These are phyloP conservation scores for Iris macrosiphon DNA, from an alignment of 106 monocot species.

Conservation along the genomic window DNA sequence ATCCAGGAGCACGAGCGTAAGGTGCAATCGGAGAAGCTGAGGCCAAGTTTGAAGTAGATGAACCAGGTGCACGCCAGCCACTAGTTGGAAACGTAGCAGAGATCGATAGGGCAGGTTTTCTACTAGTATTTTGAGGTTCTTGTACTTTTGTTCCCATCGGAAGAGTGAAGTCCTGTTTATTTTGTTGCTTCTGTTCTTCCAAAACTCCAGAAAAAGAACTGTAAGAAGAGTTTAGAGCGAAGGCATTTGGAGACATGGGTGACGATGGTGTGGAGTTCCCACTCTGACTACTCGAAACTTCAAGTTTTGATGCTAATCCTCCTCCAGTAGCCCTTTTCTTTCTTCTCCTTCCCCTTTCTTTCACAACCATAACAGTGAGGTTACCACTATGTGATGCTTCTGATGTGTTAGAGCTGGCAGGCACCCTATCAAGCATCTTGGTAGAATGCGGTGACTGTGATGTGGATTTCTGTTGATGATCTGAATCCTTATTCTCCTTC, in stretches of 20 bases:
- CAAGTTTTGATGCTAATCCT: conserved; percentile 40
- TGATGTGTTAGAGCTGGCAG: background rate
- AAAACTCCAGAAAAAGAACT: conserved; percentile 11
- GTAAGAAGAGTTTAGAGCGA: conserved; percentile 27
- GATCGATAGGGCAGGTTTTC: conserved; percentile 16
- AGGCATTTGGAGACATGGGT: conserved; percentile 49
- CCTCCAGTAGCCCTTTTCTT: conserved; percentile 36
- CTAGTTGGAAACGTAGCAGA: conserved; percentile 31
- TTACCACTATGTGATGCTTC: conserved; percentile 30
- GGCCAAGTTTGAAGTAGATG: conserved; percentile 14
- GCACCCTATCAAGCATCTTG: conserved; percentile 6
- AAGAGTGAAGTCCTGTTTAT: conserved; percentile 6
- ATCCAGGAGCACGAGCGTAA: conserved; percentile 72
- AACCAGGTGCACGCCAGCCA: conserved; percentile 12
- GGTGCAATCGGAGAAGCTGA: conserved; percentile 56
- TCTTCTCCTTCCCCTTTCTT: conserved; percentile 52
- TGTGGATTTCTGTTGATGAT: conserved; percentile 24
- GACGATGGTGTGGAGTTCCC: conserved; percentile 96
- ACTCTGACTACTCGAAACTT: conserved; percentile 87
- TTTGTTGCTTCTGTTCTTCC: conserved; percentile 12
- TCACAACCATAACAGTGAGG: conserved; percentile 46
- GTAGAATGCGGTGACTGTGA: conserved; percentile 8
- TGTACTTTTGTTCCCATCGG: conserved; percentile 4
- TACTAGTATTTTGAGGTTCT: conserved; percentile 2
- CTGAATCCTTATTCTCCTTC: conserved; percentile 6